These are phyloP conservation scores for Herpetospermum pedunculosum DNA, from an alignment of 306 rosid species.

Conservation along the genomic window DNA sequence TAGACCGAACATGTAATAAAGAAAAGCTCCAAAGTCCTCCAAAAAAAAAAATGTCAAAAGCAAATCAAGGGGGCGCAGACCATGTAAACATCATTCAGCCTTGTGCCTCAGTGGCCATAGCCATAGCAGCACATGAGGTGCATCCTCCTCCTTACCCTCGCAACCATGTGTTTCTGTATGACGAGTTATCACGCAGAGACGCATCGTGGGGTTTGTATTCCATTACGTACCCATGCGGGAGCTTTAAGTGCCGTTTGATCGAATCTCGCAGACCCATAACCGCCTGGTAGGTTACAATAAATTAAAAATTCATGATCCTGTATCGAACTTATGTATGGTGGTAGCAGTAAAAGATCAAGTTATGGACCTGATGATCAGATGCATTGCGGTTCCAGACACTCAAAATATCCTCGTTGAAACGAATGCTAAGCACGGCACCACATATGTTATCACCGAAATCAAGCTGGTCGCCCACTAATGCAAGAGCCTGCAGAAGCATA, in stretches of 20 bases:
- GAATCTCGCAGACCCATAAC: slow-evolving; percentile 85
- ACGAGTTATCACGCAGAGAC: slow-evolving; percentile 81
- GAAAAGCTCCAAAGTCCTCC: neutral
- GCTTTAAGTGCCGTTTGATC: slow-evolving; percentile 79
- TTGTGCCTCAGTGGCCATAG: neutral
- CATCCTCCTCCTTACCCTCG: slow-evolving; percentile 37
- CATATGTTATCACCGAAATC: slow-evolving; percentile 83
- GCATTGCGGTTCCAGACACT: slow-evolving; percentile 89
- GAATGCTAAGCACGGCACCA: slow-evolving; percentile 84
- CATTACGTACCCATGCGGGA: slow-evolving; percentile 83
- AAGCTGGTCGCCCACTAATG: slow-evolving; percentile 84
- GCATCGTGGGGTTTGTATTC: slow-evolving; percentile 94
- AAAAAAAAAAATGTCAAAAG: neutral
- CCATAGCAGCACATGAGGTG: neutral
- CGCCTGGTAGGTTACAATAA: slow-evolving; percentile 34
- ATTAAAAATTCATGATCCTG: neutral
- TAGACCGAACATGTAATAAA: neutral
- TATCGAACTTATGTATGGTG: neutral
- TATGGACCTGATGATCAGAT: slow-evolving; percentile 73
- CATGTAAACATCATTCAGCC: neutral
- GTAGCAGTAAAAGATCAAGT: neutral
- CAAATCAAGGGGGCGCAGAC: neutral
- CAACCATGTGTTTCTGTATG: slow-evolving; percentile 96
- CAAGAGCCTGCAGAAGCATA: slow-evolving; percentile 54
- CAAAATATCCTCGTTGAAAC: slow-evolving; percentile 86